Evolutionary conservation across 1,284 basidiomycete species (phyloP), one percentile per base, ranked within the genome.

Genomic region (Somion occarium): DNA sequence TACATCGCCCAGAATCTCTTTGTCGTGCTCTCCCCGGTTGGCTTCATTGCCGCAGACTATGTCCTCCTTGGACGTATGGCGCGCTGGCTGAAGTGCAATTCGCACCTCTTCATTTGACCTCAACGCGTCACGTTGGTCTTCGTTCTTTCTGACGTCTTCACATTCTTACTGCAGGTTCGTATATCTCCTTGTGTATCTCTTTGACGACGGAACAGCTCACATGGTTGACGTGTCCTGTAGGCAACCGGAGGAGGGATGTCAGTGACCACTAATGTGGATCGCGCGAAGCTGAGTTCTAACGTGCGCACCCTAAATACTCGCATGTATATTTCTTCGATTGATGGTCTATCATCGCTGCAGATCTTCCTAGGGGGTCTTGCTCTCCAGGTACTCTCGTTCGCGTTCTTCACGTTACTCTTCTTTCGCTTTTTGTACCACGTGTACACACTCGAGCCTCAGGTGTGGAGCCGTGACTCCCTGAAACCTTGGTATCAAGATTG

Each of bases 1-100:
- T 51, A 94, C 46, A 64, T 95, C 52, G 78, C 94, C 53, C 91
- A 95, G 67, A 91, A 92, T 0, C 69, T 94, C 13, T 93, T 95
- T 64, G 79, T 83, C 2, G 79, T 91, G 54, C 75, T 93, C 18
- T 73, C 82, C 75, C 84, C 87, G 9, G 88, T 86, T 57, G 84
- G 83, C n/a, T 88, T 88, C 68, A 81, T 89, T 50, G 86, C 85
- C 5, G 79, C 82, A 25, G 76, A 85, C 61, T 88, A 89, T 56
- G 72, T 88, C 52, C 69, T 88, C 5, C 73, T 88, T 3, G 84
- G 85, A 3, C 75, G 79, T 19, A 64, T 89, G 13, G 79, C 81
- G 11, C 66, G 64, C 20, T 71, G 78, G 59, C 64, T 87, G 2
- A 63, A 73, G 44, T 75, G 73, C 46, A 71, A 75, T 46, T 53